Conservation (phyloP, 2,329 filamentous ascomycete species). For the Septoria petroselini region DNA sequence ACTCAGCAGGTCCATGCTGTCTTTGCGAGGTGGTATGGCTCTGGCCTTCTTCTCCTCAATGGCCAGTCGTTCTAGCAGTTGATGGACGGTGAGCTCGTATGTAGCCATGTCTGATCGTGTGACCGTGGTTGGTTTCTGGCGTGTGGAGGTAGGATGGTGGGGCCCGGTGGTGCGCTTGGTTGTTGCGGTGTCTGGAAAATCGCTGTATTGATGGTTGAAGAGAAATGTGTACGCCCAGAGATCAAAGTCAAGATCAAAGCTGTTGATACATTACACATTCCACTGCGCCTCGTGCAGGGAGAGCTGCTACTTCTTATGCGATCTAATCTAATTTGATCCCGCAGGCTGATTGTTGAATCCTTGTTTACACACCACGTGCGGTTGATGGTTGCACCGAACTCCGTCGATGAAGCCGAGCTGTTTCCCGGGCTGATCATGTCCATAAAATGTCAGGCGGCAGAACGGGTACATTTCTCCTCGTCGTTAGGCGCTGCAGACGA, state of each 20-base stretch:
- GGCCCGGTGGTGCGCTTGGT: not conserved
- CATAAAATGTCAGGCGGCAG: not conserved
- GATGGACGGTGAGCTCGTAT: constrained; percentile 26
- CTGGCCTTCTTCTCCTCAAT: constrained; percentile 15
- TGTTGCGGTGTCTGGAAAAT: not conserved
- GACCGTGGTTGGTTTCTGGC: not conserved
- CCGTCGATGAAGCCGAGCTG: not conserved
- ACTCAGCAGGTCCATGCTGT: constrained; percentile 6
- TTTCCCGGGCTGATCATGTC: constrained; percentile 1
- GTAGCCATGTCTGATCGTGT: constrained; percentile 21
- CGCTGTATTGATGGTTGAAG: not conserved
- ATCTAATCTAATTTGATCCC: constrained; percentile 22
- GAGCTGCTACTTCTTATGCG: constrained; percentile 18
- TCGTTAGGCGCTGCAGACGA: not conserved
- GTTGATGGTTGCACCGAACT: constrained; percentile 6
- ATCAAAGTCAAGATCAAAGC: not conserved
- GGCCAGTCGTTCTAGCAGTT: constrained; percentile 24
- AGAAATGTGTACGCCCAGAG: not conserved
- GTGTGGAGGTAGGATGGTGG: constrained; percentile 2
- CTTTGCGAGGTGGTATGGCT: constrained; percentile 1
- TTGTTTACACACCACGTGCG: not conserved
- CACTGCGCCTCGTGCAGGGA: constrained; percentile 8
- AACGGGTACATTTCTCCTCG: not conserved
- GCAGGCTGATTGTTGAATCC: constrained; percentile 1
- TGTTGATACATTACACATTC: constrained; percentile 10